Conservation (phyloP, 495 filamentous ascomycete species). For the Annulohypoxylon maeteangense region DNA sequence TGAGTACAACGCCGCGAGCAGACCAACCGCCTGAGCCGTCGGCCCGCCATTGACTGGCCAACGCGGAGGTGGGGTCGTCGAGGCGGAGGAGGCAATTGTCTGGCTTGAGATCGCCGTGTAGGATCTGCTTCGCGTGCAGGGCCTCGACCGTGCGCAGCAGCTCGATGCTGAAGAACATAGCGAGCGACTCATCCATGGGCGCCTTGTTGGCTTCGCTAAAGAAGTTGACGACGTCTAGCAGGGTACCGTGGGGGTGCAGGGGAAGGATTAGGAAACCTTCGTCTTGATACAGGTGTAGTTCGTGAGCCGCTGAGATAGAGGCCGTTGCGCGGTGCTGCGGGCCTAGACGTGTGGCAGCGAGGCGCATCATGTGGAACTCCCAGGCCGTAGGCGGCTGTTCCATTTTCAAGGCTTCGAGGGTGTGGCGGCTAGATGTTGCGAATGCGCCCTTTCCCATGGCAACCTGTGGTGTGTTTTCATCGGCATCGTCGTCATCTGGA, state of each 20-base stretch:
- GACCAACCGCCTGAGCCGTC: conserved; percentile 82
- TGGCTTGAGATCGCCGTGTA: conserved; percentile 94
- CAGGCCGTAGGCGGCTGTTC: conserved; percentile 85
- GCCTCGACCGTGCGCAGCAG: conserved; percentile 90
- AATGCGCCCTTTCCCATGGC: conserved; percentile 61
- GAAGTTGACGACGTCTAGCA: conserved; percentile 91
- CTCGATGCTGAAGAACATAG: conserved; percentile 95
- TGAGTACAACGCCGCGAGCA: conserved; percentile 81
- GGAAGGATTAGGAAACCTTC: conserved; percentile 89
- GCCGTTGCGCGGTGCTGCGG: conserved; percentile 72
- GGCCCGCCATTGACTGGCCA: conserved; percentile 68
- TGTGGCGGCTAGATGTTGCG: conserved; percentile 57
- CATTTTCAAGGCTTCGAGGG: conserved; percentile 90
- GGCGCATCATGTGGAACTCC: conserved; percentile 97
- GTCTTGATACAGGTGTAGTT: conserved; percentile 86
- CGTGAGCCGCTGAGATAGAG: conserved; percentile 81
- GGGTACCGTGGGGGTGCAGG: conserved; percentile 87
- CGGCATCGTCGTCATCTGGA: conserved; percentile 54
- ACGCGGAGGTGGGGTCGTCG: conserved; percentile 62
- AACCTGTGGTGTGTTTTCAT: conserved; percentile 58
- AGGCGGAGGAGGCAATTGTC: conserved; percentile 95
- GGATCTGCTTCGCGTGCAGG: conserved; percentile 78
- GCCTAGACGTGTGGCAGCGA: conserved; percentile 77
- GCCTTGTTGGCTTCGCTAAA: conserved; percentile 74
- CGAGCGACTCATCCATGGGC: conserved; percentile 85